Evolutionary conservation across 805 yeast species (phyloP).

Genomic region (Zygosaccharomyces kombuchaensis): DNA sequence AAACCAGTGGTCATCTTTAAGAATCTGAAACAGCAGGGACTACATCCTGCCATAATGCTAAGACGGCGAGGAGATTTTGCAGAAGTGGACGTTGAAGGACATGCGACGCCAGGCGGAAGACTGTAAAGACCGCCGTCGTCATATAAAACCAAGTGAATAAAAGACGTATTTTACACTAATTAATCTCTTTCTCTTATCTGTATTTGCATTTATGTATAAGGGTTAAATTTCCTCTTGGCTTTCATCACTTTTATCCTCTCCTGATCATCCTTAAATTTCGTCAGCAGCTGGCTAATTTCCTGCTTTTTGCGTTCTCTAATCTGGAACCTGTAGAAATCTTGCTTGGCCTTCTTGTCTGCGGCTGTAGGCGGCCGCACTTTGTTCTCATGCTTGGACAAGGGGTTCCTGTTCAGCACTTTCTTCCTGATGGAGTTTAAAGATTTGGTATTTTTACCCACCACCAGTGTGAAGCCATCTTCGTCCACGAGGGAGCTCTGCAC

Average conservation of each 20-base stretch:
- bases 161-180: constrained; percentile 1
- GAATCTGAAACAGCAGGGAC: constrained; percentile 77
- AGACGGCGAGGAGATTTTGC: constrained; percentile 66
- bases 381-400: constrained; percentile 31
- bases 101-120: constrained; percentile 29
- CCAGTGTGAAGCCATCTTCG: constrained; percentile 91
- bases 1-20: constrained; percentile 83
- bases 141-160: constrained; percentile 12
- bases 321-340: constrained; percentile 94
- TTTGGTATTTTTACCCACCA: constrained; percentile 82
- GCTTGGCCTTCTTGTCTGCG: constrained; percentile 67
- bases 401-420: constrained; percentile 33
- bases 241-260: constrained; percentile 73
- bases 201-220: constrained; percentile 49
- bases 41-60: constrained; percentile 88
- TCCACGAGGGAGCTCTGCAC: constrained; percentile 64
- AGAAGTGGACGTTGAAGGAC: constrained; percentile 20
- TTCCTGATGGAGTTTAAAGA: constrained; percentile 45
- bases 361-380: constrained; percentile 28
- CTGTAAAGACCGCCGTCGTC: constrained; percentile 11
- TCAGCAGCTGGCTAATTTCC: constrained; percentile 83
- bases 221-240: constrained; percentile 78
- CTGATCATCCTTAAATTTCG: constrained; percentile 86
- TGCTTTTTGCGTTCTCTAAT: constrained; percentile 87
- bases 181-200: not conserved